These are phyloP conservation scores for Plasmodium vinckei DNA, from an alignment of 169 alveolate genomes.

Conservation along the genomic window DNA sequence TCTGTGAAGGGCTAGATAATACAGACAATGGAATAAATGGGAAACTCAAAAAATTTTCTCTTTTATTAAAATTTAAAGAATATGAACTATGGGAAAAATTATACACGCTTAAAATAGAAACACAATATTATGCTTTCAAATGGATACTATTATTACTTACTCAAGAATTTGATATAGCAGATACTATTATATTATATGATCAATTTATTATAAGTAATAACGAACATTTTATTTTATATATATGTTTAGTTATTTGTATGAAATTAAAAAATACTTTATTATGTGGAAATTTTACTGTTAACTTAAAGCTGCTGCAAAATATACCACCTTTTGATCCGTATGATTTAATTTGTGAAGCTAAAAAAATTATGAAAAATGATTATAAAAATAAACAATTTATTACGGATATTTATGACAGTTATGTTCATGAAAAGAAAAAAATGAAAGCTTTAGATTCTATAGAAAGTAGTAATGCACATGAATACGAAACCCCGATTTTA, in stretches of 20 bases:
- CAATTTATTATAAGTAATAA: slow-evolving; percentile 72
- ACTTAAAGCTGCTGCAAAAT: slow-evolving; percentile 72
- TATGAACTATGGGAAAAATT: slow-evolving; percentile 70
- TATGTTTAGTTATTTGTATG: slow-evolving; percentile 63
- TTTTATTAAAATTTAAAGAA: slow-evolving; percentile 70
- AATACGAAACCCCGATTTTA: slow-evolving; percentile 9
- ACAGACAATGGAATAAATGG: slow-evolving; percentile 80
- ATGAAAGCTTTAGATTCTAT: slow-evolving; percentile 22
- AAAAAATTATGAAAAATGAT: slow-evolving; percentile 56
- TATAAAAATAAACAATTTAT: slow-evolving; percentile 23
- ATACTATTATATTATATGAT: slow-evolving; percentile 70
- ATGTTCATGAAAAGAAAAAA: slow-evolving; percentile 59
- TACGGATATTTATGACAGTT: slow-evolving; percentile 41
- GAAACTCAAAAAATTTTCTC: slow-evolving; percentile 76
- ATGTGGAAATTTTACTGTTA: slow-evolving; percentile 74
- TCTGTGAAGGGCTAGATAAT: slow-evolving; percentile 79
- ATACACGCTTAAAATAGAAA: slow-evolving; percentile 71
- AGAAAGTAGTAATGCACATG: slow-evolving; percentile 15
- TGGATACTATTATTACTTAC: slow-evolving; percentile 84
- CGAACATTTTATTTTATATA: slow-evolving; percentile 71
- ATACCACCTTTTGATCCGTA: slow-evolving; percentile 77
- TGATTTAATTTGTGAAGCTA: slow-evolving; percentile 71
- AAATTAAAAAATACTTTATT: slow-evolving; percentile 51
- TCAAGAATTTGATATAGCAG: slow-evolving; percentile 81
- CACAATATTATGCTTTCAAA: slow-evolving; percentile 81